A percentile compares a stretch with the other conserved stretches of the same genome.
phyloP scores from a whole-genome alignment of 2,329 filamentous ascomycete species.

The Neofusicoccum parvum region DNA sequence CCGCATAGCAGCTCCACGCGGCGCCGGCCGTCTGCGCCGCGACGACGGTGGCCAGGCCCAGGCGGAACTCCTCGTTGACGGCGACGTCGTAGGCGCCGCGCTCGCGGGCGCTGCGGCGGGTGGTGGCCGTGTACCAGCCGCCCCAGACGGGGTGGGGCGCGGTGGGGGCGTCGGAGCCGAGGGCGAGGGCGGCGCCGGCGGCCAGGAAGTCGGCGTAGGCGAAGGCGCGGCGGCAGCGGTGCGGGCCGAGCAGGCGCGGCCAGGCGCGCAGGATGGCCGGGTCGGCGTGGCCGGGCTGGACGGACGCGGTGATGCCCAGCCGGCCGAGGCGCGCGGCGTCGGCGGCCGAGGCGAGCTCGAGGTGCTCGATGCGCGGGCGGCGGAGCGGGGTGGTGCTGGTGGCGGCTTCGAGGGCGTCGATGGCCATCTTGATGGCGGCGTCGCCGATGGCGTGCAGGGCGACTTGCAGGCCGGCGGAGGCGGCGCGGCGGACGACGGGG shows the following conservation, averaged over 20 bases:
- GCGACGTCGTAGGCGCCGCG: conserved; percentile 39
- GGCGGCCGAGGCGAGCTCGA: conserved; percentile 59
- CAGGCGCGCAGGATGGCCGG: conserved; percentile 65
- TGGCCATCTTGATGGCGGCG: conserved; percentile 58
- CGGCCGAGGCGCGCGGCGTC: conserved; percentile 60
- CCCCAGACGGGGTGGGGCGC: conserved; percentile 57
- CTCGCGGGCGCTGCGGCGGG: conserved; percentile 57
- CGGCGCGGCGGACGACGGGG: conserved; percentile 58
- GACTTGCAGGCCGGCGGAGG: conserved; percentile 58
- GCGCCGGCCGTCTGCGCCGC: conserved; percentile 58
- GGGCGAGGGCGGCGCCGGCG: conserved; percentile 56
- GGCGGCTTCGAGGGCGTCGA: conserved; percentile 54
- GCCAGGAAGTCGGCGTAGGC: conserved; percentile 64
- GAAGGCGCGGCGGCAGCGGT: conserved; percentile 61
- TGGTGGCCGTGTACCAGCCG: conserved; percentile 63
- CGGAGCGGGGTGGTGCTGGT: conserved; percentile 35
- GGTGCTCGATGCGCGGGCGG: conserved; percentile 66
- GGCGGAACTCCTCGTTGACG: conserved; percentile 57
- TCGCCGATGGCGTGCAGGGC: conserved; percentile 70
- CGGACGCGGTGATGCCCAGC: conserved; percentile 76
- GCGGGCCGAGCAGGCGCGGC: conserved; percentile 58
- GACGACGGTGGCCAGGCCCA: conserved; percentile 58
- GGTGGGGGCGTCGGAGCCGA: conserved; percentile 63
- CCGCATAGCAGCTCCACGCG: conserved; percentile 62
- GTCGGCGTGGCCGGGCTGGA: conserved; percentile 91